Percentiles rank a stretch among this genome's conserved stretches.
phyloP scores from a whole-genome alignment of 2,329 filamentous ascomycete genomes.

The Boeremia exigua region DNA sequence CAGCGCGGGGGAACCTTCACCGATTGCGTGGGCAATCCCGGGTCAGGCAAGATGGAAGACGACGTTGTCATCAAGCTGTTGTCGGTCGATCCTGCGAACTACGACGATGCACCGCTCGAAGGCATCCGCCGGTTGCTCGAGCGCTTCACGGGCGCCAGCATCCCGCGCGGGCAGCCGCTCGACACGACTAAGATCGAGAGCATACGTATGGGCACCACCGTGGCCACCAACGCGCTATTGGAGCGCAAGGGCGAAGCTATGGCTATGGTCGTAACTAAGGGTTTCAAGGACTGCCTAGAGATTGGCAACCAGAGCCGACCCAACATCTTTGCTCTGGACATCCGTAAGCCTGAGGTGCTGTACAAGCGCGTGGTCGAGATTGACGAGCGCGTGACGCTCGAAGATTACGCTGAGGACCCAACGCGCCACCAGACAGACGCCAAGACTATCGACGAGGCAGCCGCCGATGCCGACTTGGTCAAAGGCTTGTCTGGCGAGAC shows the following conservation, averaged over 20 bases:
- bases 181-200: constrained; percentile 86
- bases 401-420: constrained; percentile 91
- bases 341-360: constrained; percentile 83
- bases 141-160: constrained; percentile 75
- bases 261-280: constrained; percentile 83
- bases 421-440: constrained; percentile 65
- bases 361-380: constrained; percentile 88
- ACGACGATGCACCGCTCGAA: constrained; percentile 88
- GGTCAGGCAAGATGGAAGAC: constrained; percentile 70
- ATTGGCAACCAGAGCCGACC: constrained; percentile 92
- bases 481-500: constrained; percentile 76
- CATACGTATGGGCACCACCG: constrained; percentile 95
- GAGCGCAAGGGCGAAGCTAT: constrained; percentile 91
- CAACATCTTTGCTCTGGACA: constrained; percentile 88
- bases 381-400: constrained; percentile 86
- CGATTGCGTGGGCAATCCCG: constrained; percentile 85
- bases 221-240: constrained; percentile 89
- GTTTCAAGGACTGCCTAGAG: constrained; percentile 84
- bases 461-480: constrained; percentile 63
- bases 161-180: constrained; percentile 78
- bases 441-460: constrained; percentile 56
- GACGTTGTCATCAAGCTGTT: constrained; percentile 87
- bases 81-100: constrained; percentile 89
- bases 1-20: constrained; percentile 88
- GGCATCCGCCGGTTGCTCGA: constrained; percentile 87